Evolutionary conservation across 1,139 yeast genomes (phyloP), one percentile per base, ranked within the genome.

Genomic region (Kodamaea arcana): DNA sequence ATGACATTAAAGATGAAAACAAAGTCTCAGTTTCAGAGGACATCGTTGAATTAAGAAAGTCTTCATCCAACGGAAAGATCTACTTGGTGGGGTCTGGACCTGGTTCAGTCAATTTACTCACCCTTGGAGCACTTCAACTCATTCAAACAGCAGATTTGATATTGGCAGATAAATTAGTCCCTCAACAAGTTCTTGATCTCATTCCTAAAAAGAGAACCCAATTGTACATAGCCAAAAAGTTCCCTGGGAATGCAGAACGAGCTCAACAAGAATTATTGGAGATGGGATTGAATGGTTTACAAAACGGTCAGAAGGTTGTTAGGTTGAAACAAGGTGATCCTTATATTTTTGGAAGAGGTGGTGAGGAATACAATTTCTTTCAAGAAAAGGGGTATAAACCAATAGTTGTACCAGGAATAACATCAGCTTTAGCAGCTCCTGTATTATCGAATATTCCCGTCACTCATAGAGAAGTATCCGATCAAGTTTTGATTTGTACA

Each of bases 261-360:
- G 97, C 97, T 0, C 98, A 92, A 58, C 75, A 84, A 44, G 97
- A 92, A 57, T 68, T 92, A 26, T 64, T 87, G 24, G 65, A 70
- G 15, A 60, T 81, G 42, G 97, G 96, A 0, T 61, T 90, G 15
- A 72, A 70, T 26, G 83, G 81, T 0, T 56, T 87, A 24, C 43
- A 65, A 26, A 61, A 71, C 36, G 96, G 96, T 12, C 72, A 78
- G 47, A 78, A 76, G 41, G 97, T 92, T 1, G 94, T 92, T 3
- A 70, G 98, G 37, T 70, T 92, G 44, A 92, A 92, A 56, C 98
- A 92, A 62, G 98, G 98, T 28, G 98, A 92, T 56, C 97, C 98
- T 4, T 92, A 87, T 59, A 85, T 92, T 23, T 92, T 87, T 56
- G 98, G 98, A 4, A 78, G 98, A 45, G 98, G 98, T 26, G 97